Percentiles rank a stretch among this genome's conserved stretches.
Conservation (phyloP, 192 early-diverging fungal species). For the Chytriomyces sp. region DNA sequence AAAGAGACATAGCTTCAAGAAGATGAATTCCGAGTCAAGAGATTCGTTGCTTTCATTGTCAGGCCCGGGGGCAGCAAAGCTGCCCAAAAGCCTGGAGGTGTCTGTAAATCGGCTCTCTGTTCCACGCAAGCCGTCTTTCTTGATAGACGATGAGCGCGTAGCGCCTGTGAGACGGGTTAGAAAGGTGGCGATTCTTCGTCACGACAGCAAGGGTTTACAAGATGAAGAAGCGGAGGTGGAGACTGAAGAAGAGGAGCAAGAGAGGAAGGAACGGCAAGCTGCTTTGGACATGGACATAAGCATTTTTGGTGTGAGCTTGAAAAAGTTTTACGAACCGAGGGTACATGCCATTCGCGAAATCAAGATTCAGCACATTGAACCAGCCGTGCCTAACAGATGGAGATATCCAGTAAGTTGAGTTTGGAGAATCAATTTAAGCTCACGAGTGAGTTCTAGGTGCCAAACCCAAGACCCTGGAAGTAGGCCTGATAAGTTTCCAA, state of each 20-base stretch:
- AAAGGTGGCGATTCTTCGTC: conserved; percentile 10
- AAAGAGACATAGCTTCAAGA: no score
- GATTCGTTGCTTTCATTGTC: not conserved
- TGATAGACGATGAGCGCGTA: not conserved
- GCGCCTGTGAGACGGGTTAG: not conserved
- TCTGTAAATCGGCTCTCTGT: conserved; percentile 25
- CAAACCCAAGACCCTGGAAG: conserved; percentile 48
- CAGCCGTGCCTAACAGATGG: conserved; percentile 9
- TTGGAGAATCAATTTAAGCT: not conserved
- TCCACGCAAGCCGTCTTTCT: not conserved
- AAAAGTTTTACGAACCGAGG: conserved; percentile 46
- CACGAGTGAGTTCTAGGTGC: conserved; percentile 32
- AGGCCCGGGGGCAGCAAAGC: not conserved
- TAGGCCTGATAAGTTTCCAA: no score
- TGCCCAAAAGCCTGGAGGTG: conserved; percentile 19
- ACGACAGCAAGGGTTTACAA: conserved; percentile 17
- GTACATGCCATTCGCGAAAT: conserved; percentile 36
- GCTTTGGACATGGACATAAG: conserved; percentile 34
- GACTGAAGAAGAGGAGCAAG: not conserved
- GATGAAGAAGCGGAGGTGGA: not conserved
- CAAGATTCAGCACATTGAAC: conserved; percentile 16
- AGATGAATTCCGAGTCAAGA: conserved; percentile 19
- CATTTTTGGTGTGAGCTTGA: conserved; percentile 45
- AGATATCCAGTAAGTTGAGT: conserved; percentile 44
- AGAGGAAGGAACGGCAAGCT: not conserved